Evolutionary conservation across 2,329 filamentous ascomycete genomes (phyloP).

Genomic region (Pseudonectria foliicola): DNA sequence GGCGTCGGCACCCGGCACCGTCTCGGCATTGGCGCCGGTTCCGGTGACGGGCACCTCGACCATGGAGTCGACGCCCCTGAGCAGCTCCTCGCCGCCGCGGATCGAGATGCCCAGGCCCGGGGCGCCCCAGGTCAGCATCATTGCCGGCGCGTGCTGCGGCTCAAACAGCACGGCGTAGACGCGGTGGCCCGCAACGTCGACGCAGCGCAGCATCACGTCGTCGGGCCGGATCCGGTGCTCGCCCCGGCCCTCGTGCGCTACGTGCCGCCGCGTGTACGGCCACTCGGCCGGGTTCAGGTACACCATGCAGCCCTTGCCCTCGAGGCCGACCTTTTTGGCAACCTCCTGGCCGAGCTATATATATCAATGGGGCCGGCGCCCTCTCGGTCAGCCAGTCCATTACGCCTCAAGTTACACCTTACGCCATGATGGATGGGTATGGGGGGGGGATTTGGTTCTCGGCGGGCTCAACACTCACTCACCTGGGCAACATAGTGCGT

Average conservation of each 20-base stretch:
- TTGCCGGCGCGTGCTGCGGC: conserved; percentile 24
- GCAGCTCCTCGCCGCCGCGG: conserved; percentile 36
- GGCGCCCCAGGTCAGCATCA: conserved; percentile 39
- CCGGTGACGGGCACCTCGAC: conserved; percentile 26
- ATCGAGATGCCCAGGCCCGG: conserved; percentile 40
- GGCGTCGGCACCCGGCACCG: too few species aligned
- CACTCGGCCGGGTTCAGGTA: conserved; percentile 27
- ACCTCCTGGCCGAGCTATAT: conserved; percentile 34
- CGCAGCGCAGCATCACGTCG: conserved; percentile 31
- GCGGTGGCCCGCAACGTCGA: conserved; percentile 35
- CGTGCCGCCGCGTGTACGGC: conserved; percentile 24
- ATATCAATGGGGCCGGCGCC: too few species aligned
- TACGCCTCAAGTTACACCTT: too few species aligned
- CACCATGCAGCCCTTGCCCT: conserved; percentile 21
- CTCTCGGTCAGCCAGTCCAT: too few species aligned
- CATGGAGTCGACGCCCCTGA: conserved; percentile 29
- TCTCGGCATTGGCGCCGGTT: neutral
- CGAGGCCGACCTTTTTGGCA: conserved; percentile 22
- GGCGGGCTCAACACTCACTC: too few species aligned
- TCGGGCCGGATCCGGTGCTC: conserved; percentile 26
- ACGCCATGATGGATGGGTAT: too few species aligned
- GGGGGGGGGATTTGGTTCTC: too few species aligned
- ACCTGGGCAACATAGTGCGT: conserved; percentile 30
- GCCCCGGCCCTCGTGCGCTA: conserved; percentile 28
- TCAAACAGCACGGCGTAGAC: conserved; percentile 39